phyloP scores from a whole-genome alignment of 2,329 filamentous ascomycete species.

The Xylariaceae sp. region DNA sequence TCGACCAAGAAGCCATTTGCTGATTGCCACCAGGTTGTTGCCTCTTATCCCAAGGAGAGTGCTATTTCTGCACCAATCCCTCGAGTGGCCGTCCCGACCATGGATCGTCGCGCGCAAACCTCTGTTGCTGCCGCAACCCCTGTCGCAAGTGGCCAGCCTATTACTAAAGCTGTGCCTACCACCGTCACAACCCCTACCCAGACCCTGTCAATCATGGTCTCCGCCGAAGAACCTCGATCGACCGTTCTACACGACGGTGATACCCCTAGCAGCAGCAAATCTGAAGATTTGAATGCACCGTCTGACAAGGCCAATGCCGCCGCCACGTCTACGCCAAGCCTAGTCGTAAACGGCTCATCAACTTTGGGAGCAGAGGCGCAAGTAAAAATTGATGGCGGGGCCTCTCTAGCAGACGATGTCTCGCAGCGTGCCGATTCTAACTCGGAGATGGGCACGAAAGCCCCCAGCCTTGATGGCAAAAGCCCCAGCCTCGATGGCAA shows the following conservation, averaged over 20 bases:
- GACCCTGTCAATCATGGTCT: conserved; percentile 15
- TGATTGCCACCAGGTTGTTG: conserved; percentile 28
- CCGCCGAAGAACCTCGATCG: conserved; percentile 15
- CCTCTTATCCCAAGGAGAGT: conserved; percentile 31
- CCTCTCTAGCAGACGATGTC: conserved; percentile 45
- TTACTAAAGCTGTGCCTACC: conserved; percentile 17
- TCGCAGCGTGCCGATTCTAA: conserved; percentile 57
- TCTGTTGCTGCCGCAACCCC: conserved; percentile 18
- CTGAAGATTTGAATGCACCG: conserved; percentile 23
- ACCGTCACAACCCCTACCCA: conserved; percentile 20
- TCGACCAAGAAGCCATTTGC: conserved; percentile 2
- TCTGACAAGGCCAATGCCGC: conserved; percentile 19
- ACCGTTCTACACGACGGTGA: conserved; percentile 10
- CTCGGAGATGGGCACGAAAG: conserved; percentile 68
- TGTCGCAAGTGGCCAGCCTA: conserved; percentile 19
- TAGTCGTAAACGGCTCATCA: conserved; percentile 49
- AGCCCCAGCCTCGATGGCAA: conserved; percentile 88
- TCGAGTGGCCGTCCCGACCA: conserved; percentile 31
- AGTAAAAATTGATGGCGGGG: conserved; percentile 27
- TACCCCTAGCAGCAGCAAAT: conserved; percentile 18
- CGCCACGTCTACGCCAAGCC: conserved; percentile 34
- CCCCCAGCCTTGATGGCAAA: conserved; percentile 85
- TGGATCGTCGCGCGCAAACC: conserved; percentile 29
- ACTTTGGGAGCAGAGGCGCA: conserved; percentile 35
- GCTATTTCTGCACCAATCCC: conserved; percentile 22